Evolutionary conservation across 352 stramenopile genomes (phyloP).

Genomic region (Pythium inflatum): DNA sequence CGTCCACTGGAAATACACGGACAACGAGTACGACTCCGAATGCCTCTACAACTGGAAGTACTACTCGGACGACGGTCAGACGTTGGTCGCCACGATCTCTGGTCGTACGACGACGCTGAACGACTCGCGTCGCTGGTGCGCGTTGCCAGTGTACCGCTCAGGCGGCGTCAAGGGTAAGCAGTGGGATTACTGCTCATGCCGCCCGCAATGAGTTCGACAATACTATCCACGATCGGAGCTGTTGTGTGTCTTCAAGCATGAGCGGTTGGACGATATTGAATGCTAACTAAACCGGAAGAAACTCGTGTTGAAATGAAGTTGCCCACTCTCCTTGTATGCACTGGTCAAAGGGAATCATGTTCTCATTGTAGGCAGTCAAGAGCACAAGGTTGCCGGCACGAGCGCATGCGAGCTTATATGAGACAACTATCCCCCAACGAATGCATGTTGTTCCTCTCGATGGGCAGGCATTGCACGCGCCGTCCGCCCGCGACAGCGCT

Average conservation of each 20-base stretch:
- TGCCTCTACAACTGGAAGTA: slow-evolving; percentile 12
- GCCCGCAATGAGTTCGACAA: too few relatives aligned
- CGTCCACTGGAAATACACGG: slow-evolving; percentile 17
- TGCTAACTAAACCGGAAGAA: too few relatives aligned
- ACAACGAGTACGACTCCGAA: slow-evolving; percentile 2
- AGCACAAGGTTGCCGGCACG: too few relatives aligned
- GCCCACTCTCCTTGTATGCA: not conserved
- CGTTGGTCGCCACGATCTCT: not conserved
- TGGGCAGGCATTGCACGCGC: too few relatives aligned
- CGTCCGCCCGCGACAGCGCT: too few relatives aligned
- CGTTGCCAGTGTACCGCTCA: slow-evolving; percentile 11
- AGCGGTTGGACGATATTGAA: too few relatives aligned
- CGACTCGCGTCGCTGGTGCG: slow-evolving; percentile 8
- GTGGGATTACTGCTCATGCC: slow-evolving; percentile 16
- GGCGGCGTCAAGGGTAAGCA: slow-evolving; percentile 11
- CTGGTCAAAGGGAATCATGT: not conserved
- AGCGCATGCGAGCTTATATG: too few relatives aligned
- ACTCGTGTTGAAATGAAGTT: not conserved
- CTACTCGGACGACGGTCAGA: not conserved
- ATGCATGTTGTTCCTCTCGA: too few relatives aligned
- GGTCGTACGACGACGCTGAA: not conserved
- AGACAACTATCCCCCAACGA: too few relatives aligned
- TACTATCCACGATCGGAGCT: too few relatives aligned
- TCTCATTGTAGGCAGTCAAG: too few relatives aligned
- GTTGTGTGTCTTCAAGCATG: too few relatives aligned